Evolutionary conservation across 2,329 filamentous ascomycete species (phyloP).

Genomic region (Lecanicillium sp.): DNA sequence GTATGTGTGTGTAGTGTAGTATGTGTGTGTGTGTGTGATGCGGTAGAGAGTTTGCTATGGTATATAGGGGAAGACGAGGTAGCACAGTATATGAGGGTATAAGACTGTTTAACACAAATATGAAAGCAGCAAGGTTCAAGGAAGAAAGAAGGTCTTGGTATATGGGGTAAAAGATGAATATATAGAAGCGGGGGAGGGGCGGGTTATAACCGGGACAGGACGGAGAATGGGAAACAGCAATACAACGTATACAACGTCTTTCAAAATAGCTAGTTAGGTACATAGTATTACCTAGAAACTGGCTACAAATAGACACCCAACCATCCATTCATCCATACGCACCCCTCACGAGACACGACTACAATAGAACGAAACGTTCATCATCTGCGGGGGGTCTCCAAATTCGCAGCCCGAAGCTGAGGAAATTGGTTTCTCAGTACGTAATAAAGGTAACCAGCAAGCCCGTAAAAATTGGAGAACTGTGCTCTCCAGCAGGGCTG

Average conservation of each 20-base stretch:
- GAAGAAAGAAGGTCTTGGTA: conserved; percentile 4
- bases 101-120: not conserved
- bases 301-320: too few relatives aligned
- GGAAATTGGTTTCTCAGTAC: too few relatives aligned
- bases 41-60: not conserved
- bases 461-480: too few relatives aligned
- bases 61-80: not conserved
- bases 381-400: too few relatives aligned
- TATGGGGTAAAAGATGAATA: conserved; percentile 4
- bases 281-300: too few relatives aligned
- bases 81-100: not conserved
- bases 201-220: not conserved
- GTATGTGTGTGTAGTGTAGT: not conserved
- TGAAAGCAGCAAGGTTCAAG: not conserved
- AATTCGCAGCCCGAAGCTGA: too few relatives aligned
- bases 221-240: not conserved
- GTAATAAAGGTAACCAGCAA: too few relatives aligned
- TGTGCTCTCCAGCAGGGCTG: too few relatives aligned
- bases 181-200: conserved; percentile 2
- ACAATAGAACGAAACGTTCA: too few relatives aligned
- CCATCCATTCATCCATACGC: too few relatives aligned
- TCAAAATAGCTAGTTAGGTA: too few relatives aligned
- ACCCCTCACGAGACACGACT: too few relatives aligned
- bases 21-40: conserved; percentile 2
- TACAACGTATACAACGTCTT: not conserved